phyloP scores from a whole-genome alignment of 306 rosid species.

The Psophocarpus tetragonolobus region DNA sequence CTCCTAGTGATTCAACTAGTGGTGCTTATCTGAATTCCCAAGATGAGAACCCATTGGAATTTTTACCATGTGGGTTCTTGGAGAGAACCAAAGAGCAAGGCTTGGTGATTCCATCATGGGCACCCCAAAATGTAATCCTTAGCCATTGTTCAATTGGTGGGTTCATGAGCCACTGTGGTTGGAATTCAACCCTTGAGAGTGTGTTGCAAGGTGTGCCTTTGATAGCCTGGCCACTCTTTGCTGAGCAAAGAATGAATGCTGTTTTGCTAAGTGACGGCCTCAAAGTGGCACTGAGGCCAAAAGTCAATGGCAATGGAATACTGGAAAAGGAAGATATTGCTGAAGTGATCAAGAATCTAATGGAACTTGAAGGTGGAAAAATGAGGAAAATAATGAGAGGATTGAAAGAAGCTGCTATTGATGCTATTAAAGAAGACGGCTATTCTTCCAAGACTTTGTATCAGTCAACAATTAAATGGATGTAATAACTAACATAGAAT shows the following conservation, averaged over 20 bases:
- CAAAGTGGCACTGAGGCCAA: constrained; percentile 31
- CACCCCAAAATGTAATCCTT: constrained; percentile 17
- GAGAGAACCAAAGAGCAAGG: constrained; percentile 28
- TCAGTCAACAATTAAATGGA: background rate
- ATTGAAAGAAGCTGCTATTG: constrained; percentile 11
- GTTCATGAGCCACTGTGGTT: constrained; percentile 20
- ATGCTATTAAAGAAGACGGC: background rate
- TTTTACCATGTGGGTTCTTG: background rate
- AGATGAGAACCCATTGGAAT: constrained; percentile 6
- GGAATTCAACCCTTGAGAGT: constrained; percentile 28
- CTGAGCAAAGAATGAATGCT: constrained; percentile 31
- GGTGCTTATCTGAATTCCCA: background rate
- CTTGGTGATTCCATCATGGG: constrained; percentile 18
- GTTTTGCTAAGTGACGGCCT: background rate
- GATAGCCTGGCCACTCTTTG: constrained; percentile 27
- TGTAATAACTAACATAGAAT: background rate
- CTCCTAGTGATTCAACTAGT: background rate
- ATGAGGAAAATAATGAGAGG: background rate
- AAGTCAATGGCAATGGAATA: constrained; percentile 8
- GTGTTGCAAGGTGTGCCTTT: background rate
- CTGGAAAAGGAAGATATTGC: constrained; percentile 33
- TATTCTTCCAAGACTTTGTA: background rate
- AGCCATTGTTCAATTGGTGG: constrained; percentile 12
- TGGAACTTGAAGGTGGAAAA: constrained; percentile 32
- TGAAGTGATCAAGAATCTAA: background rate